A percentile compares a stretch with the other conserved stretches of the same genome.
These are phyloP conservation scores for Arthrobotrys conoides DNA, from an alignment of 2,329 filamentous ascomycete genomes.

Conservation along the genomic window DNA sequence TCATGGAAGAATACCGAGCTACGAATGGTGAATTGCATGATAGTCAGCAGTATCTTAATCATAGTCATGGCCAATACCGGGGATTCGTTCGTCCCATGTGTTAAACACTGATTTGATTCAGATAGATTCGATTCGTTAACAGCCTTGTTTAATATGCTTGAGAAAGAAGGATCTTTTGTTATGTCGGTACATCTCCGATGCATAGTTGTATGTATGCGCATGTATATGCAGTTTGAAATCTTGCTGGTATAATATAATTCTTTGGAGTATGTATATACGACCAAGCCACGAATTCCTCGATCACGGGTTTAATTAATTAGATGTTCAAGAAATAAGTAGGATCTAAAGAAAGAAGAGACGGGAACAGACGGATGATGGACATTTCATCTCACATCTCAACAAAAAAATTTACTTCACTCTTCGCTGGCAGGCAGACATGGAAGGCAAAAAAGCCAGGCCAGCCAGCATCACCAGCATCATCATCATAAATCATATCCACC, in stretches of 20 bases:
- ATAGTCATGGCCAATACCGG: constrained; percentile 5
- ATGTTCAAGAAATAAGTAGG: too few relatives aligned
- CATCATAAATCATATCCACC: not conserved
- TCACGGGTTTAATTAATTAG: too few relatives aligned
- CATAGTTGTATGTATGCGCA: too few relatives aligned
- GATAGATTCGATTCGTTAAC: not conserved
- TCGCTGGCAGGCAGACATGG: constrained; percentile 17
- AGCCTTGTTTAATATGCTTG: too few relatives aligned
- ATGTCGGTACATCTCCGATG: constrained; percentile 26
- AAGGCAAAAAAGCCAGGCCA: not conserved
- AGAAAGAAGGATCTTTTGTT: too few relatives aligned
- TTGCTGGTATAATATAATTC: too few relatives aligned
- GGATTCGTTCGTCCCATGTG: constrained; percentile 21
- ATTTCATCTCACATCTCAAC: constrained; percentile 33
- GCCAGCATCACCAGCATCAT: not conserved
- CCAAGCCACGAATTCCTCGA: constrained; percentile 3
- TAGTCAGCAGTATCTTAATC: constrained; percentile 10
- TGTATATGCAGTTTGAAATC: too few relatives aligned
- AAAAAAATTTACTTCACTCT: constrained; percentile 13
- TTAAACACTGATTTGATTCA: not conserved
- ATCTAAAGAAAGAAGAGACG: not conserved
- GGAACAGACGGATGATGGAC: constrained; percentile 15
- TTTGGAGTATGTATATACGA: not conserved
- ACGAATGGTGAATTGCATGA: constrained; percentile 49
- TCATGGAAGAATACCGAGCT: constrained; percentile 2